phyloP scores from a whole-genome alignment of 2,329 filamentous ascomycete genomes.

The Nannizziopsis barbatae region DNA sequence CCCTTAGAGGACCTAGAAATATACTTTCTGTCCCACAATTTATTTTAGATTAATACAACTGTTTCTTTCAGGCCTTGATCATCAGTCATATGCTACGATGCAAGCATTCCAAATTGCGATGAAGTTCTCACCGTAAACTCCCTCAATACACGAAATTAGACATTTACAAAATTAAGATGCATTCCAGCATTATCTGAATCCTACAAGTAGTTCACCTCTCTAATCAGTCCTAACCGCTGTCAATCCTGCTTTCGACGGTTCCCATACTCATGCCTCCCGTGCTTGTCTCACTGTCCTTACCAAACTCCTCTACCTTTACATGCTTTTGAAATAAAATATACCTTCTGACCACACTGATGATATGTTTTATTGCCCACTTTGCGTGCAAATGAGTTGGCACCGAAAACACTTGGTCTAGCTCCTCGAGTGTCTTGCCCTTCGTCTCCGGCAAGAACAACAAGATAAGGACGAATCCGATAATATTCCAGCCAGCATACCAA shows the following conservation, averaged over 20 bases:
- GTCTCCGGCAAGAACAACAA: constrained; percentile 34
- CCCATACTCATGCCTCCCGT: constrained; percentile 6
- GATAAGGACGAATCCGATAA: constrained; percentile 38
- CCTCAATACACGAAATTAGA: too few species aligned
- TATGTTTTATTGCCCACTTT: constrained; percentile 30
- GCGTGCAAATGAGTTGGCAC: constrained; percentile 40
- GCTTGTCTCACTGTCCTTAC: constrained; percentile 19
- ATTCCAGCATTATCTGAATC: neutral
- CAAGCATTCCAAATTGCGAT: too few species aligned
- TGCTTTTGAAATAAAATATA: constrained; percentile 32
- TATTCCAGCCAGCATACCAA: constrained; percentile 38
- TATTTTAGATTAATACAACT: too few species aligned
- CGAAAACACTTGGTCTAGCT: constrained; percentile 44
- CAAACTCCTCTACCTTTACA: constrained; percentile 29
- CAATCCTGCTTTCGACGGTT: constrained; percentile 1
- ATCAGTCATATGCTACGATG: too few species aligned
- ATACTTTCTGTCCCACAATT: too few species aligned
- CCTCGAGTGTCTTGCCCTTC: constrained; percentile 35
- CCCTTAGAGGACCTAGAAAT: too few species aligned
- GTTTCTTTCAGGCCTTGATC: too few species aligned
- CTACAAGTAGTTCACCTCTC: neutral
- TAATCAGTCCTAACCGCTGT: neutral
- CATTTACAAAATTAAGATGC: neutral
- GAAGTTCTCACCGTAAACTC: too few species aligned
- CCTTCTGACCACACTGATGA: constrained; percentile 28